These are phyloP conservation scores for Ocimum tenuiflorum DNA, from an alignment of 257 asterid genomes.

Conservation along the genomic window DNA sequence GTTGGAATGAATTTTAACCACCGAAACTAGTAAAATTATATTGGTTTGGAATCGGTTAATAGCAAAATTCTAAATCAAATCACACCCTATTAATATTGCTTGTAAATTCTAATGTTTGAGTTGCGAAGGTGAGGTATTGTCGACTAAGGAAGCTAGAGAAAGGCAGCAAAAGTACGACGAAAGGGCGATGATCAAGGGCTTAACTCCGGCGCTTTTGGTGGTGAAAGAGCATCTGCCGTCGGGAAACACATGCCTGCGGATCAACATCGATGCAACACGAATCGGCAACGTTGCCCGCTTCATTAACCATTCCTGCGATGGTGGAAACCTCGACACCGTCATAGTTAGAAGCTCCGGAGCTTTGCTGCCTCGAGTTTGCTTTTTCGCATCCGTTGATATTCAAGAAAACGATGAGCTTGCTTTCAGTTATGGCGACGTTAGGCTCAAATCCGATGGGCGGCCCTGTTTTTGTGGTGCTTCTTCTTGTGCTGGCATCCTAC, in stretches of 20 bases:
- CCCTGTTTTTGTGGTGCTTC: conserved; percentile 67
- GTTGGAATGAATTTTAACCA: no score
- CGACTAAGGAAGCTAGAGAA: conserved; percentile 59
- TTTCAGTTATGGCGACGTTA: conserved; percentile 69
- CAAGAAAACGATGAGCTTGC: conserved; percentile 61
- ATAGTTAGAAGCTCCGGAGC: conserved; percentile 77
- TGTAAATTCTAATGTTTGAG: no score
- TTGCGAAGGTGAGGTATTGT: conserved; percentile 64
- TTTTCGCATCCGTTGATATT: conserved; percentile 58
- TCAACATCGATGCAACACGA: conserved; percentile 79
- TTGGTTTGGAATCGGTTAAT: no score
- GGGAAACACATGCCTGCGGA: conserved; percentile 61
- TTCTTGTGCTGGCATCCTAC: conserved; percentile 60
- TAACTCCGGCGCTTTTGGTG: conserved; percentile 66
- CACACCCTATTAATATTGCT: no score
- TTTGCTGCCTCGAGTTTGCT: conserved; percentile 76
- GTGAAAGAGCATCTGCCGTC: conserved; percentile 79
- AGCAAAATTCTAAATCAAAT: no score
- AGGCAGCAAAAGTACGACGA: conserved; percentile 58
- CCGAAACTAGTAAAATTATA: no score
- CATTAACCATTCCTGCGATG: conserved; percentile 90
- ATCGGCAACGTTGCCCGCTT: conserved; percentile 74
- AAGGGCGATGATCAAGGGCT: conserved; percentile 22
- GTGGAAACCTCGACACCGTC: conserved; percentile 59
- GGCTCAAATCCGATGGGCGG: conserved; percentile 35